Percentiles rank a stretch among this genome's conserved stretches.
Evolutionary conservation across 306 rosid species (phyloP).

Genomic region (Elaeagnus macrophylla): DNA sequence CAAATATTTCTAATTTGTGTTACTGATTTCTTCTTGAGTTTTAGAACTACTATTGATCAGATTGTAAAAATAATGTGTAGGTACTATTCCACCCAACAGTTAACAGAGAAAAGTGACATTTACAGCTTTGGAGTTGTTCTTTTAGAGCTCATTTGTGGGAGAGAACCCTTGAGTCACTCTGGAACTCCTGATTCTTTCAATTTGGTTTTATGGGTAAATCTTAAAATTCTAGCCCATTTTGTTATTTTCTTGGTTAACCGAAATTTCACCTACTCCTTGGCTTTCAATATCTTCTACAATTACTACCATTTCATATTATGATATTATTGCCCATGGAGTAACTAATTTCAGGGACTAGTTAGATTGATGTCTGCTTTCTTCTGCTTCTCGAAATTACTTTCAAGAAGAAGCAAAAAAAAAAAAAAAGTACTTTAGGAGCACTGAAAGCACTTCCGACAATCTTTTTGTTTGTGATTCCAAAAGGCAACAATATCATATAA

Average conservation of each 20-base stretch:
- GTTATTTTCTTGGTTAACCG: background rate
- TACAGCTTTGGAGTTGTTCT: slow-evolving; percentile 92
- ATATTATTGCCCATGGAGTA: no score
- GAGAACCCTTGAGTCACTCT: slow-evolving; percentile 77
- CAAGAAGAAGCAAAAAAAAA: no score
- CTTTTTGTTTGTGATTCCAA: no score
- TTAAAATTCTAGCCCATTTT: background rate
- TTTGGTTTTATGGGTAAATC: slow-evolving; percentile 80
- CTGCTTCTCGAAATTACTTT: no score
- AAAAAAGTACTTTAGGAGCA: no score
- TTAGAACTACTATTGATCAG: background rate
- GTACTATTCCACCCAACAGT: slow-evolving; percentile 74
- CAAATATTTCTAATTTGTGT: background rate
- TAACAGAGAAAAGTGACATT: slow-evolving; percentile 88
- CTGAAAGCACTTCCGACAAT: no score
- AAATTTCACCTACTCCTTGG: no score
- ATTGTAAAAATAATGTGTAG: slow-evolving; percentile 24
- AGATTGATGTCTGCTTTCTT: no score
- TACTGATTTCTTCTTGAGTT: background rate
- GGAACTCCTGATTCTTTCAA: slow-evolving; percentile 92
- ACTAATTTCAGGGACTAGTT: no score
- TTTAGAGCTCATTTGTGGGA: slow-evolving; percentile 87
- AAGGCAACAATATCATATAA: no score
- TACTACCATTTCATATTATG: no score
- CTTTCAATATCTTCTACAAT: no score